Conservation (phyloP, 2,329 filamentous ascomycete genomes). For the Cryphonectria naterciae region DNA sequence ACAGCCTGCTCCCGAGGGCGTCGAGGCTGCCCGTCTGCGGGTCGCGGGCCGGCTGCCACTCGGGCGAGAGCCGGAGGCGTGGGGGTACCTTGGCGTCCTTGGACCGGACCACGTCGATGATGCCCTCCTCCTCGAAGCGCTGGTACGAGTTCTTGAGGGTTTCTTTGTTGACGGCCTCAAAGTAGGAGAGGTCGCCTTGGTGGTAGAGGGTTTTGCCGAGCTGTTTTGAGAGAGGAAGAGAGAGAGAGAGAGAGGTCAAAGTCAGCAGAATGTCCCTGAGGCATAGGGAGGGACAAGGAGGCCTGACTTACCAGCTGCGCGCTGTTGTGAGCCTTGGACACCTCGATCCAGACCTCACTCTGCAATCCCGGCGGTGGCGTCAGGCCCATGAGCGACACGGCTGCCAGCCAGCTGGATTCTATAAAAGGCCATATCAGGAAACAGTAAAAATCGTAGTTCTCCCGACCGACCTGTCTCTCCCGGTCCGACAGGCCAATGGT, state of each 20-base stretch:
- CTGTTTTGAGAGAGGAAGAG: too few species aligned
- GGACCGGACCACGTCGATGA: constrained; percentile 74
- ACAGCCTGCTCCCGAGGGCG: constrained; percentile 72
- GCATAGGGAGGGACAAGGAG: constrained; percentile 9
- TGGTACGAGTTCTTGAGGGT: constrained; percentile 92
- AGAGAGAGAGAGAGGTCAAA: constrained; percentile 27
- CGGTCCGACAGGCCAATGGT: constrained; percentile 74
- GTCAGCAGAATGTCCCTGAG: too few species aligned
- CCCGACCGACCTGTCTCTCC: constrained; percentile 78
- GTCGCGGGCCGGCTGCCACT: constrained; percentile 76
- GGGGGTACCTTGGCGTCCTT: constrained; percentile 66
- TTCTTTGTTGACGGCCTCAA: constrained; percentile 98
- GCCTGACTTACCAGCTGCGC: constrained; percentile 70
- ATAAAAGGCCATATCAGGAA: constrained; percentile 99
- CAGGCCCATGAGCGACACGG: constrained; percentile 84
- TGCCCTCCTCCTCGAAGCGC: constrained; percentile 88
- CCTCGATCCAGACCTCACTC: constrained; percentile 78
- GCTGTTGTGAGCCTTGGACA: constrained; percentile 76
- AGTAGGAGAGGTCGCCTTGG: constrained; percentile 95
- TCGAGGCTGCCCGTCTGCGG: constrained; percentile 61
- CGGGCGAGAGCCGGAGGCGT: constrained; percentile 69
- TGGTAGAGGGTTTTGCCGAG: constrained; percentile 97
- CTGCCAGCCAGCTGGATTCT: constrained; percentile 89
- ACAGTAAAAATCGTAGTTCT: constrained; percentile 99
- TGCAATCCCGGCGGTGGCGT: constrained; percentile 67